Conservation (phyloP, 2,329 filamentous ascomycete genomes). For the Trichoderma endophyticum region DNA sequence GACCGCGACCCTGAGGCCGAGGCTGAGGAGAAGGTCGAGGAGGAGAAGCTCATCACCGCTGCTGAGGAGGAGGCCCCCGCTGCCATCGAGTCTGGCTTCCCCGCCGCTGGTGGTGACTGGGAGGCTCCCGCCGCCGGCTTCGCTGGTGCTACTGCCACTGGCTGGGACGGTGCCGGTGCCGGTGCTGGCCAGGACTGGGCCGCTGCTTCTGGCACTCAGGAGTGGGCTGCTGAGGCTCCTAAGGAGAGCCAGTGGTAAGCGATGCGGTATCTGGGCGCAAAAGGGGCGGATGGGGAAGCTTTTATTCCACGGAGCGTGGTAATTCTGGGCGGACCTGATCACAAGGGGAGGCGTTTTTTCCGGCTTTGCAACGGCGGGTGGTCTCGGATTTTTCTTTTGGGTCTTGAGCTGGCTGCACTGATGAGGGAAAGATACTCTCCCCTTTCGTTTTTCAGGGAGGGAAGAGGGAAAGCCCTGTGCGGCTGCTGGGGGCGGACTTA, state of each 20-base stretch:
- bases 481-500: conserved; percentile 79
- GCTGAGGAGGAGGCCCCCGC: conserved; percentile 79
- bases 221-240: conserved; percentile 64
- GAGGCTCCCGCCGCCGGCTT: conserved; percentile 74
- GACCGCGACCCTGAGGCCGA: conserved; percentile 99
- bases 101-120: conserved; percentile 70
- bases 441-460: conserved; percentile 25
- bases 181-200: conserved; percentile 55
- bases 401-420: conserved; percentile 70
- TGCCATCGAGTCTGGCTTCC: conserved; percentile 77
- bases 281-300: background rate
- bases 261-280: background rate
- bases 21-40: conserved; percentile 95
- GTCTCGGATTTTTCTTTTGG: conserved; percentile 20
- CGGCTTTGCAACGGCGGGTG: conserved; percentile 22
- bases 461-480: conserved; percentile 98
- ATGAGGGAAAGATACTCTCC: conserved; percentile 99
- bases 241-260: conserved; percentile 55
- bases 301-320: conserved; percentile 19
- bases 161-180: conserved; percentile 51
- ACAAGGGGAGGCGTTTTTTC: conserved; percentile 23
- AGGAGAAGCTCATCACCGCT: conserved; percentile 83
- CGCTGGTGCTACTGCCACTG: conserved; percentile 56
- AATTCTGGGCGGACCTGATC: conserved; percentile 16
- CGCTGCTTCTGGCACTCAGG: conserved; percentile 60